Conservation (phyloP, 2,329 filamentous ascomycete genomes). For the Colletotrichum sp. region DNA sequence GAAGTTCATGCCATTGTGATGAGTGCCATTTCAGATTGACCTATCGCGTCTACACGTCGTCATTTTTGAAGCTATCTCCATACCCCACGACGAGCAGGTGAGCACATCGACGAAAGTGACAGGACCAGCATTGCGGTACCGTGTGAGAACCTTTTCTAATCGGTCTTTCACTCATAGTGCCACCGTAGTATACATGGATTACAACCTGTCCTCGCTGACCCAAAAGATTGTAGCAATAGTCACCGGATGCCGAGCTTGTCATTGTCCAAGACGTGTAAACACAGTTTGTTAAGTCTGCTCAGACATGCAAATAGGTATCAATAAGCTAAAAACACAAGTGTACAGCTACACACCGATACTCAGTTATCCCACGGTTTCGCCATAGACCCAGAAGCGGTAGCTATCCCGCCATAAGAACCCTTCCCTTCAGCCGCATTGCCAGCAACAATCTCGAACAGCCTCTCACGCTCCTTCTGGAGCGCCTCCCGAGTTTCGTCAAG, state of each 20-base stretch:
- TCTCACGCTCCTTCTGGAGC: conserved; percentile 49
- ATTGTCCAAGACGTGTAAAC: fast-evolving
- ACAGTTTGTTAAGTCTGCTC: neutral
- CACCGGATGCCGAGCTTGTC: neutral
- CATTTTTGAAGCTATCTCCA: fast-evolving
- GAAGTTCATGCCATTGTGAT: fast-evolving
- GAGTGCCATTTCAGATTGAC: neutral
- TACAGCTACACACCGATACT: neutral
- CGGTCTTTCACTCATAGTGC: fast-evolving
- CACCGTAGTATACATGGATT: fast-evolving
- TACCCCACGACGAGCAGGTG: neutral
- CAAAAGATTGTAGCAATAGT: fast-evolving
- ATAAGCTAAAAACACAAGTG: neutral
- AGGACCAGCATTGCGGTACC: no score
- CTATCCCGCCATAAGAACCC: neutral
- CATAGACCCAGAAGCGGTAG: neutral
- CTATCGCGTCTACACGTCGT: no score
- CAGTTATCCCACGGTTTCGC: neutral
- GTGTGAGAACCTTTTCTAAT: no score
- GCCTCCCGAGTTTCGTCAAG: conserved; percentile 38
- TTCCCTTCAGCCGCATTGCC: neutral
- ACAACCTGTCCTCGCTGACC: fast-evolving
- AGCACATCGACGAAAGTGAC: no score
- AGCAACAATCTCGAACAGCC: conserved; percentile 41
- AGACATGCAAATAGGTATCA: neutral